These are phyloP conservation scores for Simplicillium sp. DNA, from an alignment of 2,329 filamentous ascomycete genomes.

Conservation along the genomic window DNA sequence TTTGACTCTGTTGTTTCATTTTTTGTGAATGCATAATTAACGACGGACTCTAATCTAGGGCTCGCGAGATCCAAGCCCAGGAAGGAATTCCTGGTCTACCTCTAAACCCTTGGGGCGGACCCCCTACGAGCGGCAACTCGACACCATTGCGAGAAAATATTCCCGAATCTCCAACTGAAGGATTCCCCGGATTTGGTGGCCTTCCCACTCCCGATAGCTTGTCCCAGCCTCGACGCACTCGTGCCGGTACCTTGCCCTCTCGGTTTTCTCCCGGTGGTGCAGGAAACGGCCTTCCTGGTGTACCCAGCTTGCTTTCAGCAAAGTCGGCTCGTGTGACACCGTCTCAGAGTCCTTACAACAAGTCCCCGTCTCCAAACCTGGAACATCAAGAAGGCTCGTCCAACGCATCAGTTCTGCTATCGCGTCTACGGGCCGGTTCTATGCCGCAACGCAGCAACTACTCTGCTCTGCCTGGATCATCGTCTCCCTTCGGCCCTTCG, in stretches of 20 bases:
- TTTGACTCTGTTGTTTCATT: too few species aligned
- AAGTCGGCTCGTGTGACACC: conserved; percentile 81
- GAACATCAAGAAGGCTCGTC: conserved; percentile 35
- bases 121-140: conserved; percentile 91
- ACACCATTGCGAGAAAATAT: conserved; percentile 96
- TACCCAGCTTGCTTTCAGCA: conserved; percentile 46
- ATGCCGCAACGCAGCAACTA: conserved; percentile 83
- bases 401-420: conserved; percentile 65
- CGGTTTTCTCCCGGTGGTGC: conserved; percentile 74
- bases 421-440: conserved; percentile 80
- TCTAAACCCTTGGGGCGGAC: conserved; percentile 81
- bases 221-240: conserved; percentile 66
- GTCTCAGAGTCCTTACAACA: conserved; percentile 72
- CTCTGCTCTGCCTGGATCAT: conserved; percentile 41
- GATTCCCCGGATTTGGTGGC: conserved; percentile 81
- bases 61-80: conserved; percentile 93
- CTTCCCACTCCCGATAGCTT: conserved; percentile 57
- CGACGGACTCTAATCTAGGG: conserved; percentile 38
- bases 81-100: conserved; percentile 68
- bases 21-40: too few species aligned
- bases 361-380: conserved; percentile 52
- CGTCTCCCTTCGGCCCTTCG: conserved; percentile 74
- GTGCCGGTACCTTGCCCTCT: conserved; percentile 93
- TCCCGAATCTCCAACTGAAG: conserved; percentile 91
- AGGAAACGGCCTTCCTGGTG: conserved; percentile 46